Conservation (phyloP, 345 rosid genomes). For the Schrenkiella parvula region DNA sequence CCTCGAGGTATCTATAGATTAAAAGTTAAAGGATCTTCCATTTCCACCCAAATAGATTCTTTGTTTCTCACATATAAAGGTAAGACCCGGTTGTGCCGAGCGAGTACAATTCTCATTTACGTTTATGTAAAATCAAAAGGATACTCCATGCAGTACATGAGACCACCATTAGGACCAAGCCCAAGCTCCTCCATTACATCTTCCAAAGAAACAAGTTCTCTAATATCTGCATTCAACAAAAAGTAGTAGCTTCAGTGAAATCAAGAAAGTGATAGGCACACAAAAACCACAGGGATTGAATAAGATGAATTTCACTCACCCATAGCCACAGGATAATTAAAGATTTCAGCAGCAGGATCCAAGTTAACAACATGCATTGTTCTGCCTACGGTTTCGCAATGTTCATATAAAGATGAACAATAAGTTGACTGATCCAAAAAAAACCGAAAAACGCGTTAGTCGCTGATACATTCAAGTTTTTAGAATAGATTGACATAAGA, state of each 20-base stretch:
- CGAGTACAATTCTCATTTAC: background rate
- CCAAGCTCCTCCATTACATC: slow-evolving; percentile 91
- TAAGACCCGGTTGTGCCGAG: background rate
- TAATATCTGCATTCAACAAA: slow-evolving; percentile 54
- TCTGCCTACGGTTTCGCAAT: slow-evolving; percentile 63
- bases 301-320: slow-evolving; percentile 41
- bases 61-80: background rate
- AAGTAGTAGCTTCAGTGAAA: background rate
- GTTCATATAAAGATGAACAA: slow-evolving; percentile 69
- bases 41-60: background rate
- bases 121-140: slow-evolving; percentile 32
- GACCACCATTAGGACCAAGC: slow-evolving; percentile 90
- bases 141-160: slow-evolving; percentile 97
- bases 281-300: background rate
- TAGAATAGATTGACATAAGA: background rate
- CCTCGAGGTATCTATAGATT: slow-evolving; percentile 65
- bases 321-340: slow-evolving; percentile 87
- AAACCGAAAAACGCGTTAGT: background rate
- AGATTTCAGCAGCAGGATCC: slow-evolving; percentile 92
- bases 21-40: slow-evolving; percentile 46
- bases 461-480: too few relatives aligned
- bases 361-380: slow-evolving; percentile 70
- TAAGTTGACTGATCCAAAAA: slow-evolving; percentile 66
- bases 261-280: background rate
- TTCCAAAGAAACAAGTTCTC: slow-evolving; percentile 84